Percentiles rank a stretch among this genome's conserved stretches.
phyloP scores from a whole-genome alignment of 768 basidiomycete genomes.

The Termitomyces sp. region DNA sequence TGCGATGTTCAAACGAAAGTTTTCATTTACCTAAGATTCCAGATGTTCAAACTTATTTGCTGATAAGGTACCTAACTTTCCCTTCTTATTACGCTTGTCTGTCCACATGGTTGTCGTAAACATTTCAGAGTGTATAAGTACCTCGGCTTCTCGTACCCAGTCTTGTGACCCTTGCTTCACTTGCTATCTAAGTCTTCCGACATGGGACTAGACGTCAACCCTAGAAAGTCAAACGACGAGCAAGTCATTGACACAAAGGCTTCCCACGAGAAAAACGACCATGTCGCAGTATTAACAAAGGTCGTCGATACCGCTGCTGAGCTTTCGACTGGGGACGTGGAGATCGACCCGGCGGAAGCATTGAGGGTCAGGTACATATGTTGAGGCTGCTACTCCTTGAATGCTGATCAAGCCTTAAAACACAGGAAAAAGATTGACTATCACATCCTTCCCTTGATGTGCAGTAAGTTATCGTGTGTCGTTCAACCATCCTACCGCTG shows the following conservation, averaged over 20 bases:
- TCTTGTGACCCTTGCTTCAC: neutral
- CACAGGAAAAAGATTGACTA: conserved; percentile 58
- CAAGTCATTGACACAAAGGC: conserved; percentile 16
- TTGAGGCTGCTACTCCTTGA: too few relatives aligned
- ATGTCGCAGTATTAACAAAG: conserved; percentile 37
- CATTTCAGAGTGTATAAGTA: conserved; percentile 2
- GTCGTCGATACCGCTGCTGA: conserved; percentile 63
- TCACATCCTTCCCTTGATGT: conserved; percentile 70
- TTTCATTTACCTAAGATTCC: too few relatives aligned
- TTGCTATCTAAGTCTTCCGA: neutral
- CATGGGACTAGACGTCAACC: neutral
- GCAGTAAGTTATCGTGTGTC: conserved; percentile 40
- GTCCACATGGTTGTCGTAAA: neutral
- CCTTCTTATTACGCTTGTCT: too few relatives aligned
- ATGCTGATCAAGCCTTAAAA: too few relatives aligned
- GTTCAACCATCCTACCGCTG: neutral
- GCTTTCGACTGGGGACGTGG: conserved; percentile 42
- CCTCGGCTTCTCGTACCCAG: neutral
- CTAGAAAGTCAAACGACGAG: conserved; percentile 38
- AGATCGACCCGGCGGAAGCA: conserved; percentile 50
- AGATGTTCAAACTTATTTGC: neutral
- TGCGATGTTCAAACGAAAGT: too few relatives aligned
- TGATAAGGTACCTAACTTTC: neutral
- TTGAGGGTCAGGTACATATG: conserved; percentile 42
- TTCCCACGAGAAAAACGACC: conserved; percentile 15